Evolutionary conservation across 1,284 basidiomycete species (phyloP), one percentile per base, ranked within the genome.

Genomic region (Ustilago trichophora): DNA sequence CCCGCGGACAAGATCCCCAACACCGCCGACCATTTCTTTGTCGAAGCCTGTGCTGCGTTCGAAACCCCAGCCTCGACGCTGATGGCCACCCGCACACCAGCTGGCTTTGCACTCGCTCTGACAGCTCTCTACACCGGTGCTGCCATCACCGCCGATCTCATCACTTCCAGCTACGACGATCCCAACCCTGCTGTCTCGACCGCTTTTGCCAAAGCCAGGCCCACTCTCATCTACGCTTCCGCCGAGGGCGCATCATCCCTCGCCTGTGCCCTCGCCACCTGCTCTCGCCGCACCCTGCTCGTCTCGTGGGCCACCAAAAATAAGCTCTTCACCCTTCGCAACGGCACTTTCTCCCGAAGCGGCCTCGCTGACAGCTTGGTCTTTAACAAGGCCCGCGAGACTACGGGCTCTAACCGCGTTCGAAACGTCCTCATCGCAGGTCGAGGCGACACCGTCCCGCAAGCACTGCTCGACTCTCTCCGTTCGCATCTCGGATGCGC

Each of bases 101-200:
- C 65, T 7, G 76, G 75, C 9, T 52, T 78, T 15, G 50, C 68
- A 10, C 59, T 81, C 19, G 66, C 65, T 7, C 57, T 81, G 24
- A 54, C 64, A 4, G 69, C 75, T 1, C 67, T 80, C 25, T 79
- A 76, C 57, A 77, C 78, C 1, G 77, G 77, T 13, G 59, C 79
- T 6, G 50, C 64, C n/a, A 50, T 80, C 45, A 54, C 71, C 15
- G 55, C 62, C 21, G 66, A 50, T 21, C 46, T 56, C 3, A 11
- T 72, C 18, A 58, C 70, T 2, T 43, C 62, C 16, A 65, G 56
- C 49, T 58, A 59, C 34, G 54, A 65, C 26, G 72, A 74, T 34
- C 48, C 64, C 31, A 68, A 52, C 36, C 58, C 64, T 3, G 24
- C 68, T 24, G 33, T 45, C 8, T 53, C 62, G 8, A 26, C 34